phyloP scores from a whole-genome alignment of 139 green algal genomes.

The Chlamydomonas applanata region DNA sequence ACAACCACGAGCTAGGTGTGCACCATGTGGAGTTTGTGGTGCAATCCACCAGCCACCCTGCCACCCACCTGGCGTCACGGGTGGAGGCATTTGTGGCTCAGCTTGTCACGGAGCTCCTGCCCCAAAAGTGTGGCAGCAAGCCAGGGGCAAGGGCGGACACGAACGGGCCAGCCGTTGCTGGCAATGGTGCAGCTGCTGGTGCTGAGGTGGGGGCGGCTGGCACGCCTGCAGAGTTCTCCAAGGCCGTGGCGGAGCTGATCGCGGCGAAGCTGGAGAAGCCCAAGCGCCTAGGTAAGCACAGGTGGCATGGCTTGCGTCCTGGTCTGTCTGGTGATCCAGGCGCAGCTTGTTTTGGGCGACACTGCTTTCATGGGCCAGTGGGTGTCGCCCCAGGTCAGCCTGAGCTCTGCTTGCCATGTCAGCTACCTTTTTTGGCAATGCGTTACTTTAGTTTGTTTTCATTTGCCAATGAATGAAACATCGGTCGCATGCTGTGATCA shows the following conservation, averaged over 20 bases:
- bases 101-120: constrained; percentile 28
- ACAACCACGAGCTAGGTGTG: constrained; percentile 13
- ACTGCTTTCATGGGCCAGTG: no score
- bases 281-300: constrained; percentile 61
- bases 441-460: no score
- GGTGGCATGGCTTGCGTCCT: background rate
- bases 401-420: no score
- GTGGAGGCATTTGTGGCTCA: constrained; percentile 68
- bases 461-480: no score
- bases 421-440: no score
- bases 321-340: no score
- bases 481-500: no score
- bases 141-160: background rate
- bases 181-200: background rate
- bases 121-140: background rate
- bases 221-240: constrained; percentile 33
- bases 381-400: no score
- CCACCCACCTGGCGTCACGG: constrained; percentile 55
- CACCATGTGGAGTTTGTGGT: constrained; percentile 36
- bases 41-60: constrained; percentile 36
- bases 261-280: constrained; percentile 81
- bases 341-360: no score
- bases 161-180: background rate
- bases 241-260: constrained; percentile 67
- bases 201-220: constrained; percentile 6